Evolutionary conservation across 2,329 filamentous ascomycete species (phyloP), one percentile per base, ranked within the genome.

Genomic region (Rugonectria rugulosa): DNA sequence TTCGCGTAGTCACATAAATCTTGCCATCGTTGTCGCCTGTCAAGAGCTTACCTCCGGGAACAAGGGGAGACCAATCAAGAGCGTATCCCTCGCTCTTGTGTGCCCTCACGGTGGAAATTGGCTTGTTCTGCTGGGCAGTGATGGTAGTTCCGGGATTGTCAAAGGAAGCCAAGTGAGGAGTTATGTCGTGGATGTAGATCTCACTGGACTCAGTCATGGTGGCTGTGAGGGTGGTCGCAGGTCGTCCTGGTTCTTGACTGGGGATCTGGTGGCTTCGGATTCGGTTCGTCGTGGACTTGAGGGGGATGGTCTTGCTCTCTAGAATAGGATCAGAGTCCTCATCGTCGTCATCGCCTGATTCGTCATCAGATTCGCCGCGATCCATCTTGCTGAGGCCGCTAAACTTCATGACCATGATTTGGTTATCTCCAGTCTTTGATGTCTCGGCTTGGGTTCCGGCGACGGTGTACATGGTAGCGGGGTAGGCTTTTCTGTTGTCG

Each of bases 31-130:
- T 92, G 75, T 99, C 95, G 61, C 95, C 95, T 0, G 94, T 97
- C 40, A 97, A 77, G 3, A 99, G 86, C 75, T 94, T 95, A 56
- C 93, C 93, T 41, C 88, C 83, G 0, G 92, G 86, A 40, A 91
- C 83, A 7, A 65, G 63, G 1, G 92, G 90, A 21, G 93, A 97
- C 95, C 95, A 99, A 76, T 97, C 95, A n/a, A 99, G 77, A 0
- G 92, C 95, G 73, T 98, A 99, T 43, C 95, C 95, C 79, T 99
- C 95, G 11, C 87, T 79, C 77, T 93, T 94, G 83, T 99, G 95
- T 66, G 94, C 92, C 65, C 90, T 86, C 66, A 99, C 87, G 3
- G 92, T 97, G 63, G 85, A 90, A 45, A 96, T 77, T 27, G 95
- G 92, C 77, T 96, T 96, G 73, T 92, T 94, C 71, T 96, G 91